Conservation (phyloP, 345 rosid species). For the Arabidopsis arenosa region DNA sequence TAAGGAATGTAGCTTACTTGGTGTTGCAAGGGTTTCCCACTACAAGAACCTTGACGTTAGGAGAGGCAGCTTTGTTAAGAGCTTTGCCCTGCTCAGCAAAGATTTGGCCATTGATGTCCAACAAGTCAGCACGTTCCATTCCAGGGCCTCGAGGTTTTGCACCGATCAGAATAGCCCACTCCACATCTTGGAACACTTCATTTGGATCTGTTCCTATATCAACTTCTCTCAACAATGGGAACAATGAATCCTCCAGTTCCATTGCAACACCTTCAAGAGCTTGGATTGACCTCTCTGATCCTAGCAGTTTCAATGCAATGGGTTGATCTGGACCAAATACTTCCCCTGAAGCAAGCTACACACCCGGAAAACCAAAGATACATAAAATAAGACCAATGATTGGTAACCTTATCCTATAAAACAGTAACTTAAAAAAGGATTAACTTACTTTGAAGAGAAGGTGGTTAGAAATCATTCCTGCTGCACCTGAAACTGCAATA, state of each 20-base stretch:
- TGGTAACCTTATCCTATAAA: conserved; percentile 14
- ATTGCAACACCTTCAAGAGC: conserved; percentile 99
- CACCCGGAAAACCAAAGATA: conserved; percentile 10
- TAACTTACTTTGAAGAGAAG: conserved; percentile 89
- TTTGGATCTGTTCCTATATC: conserved; percentile 78
- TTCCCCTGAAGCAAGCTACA: conserved; percentile 92
- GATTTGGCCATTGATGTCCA: conserved; percentile 92
- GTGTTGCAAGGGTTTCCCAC: conserved; percentile 99
- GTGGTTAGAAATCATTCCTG: conserved; percentile 97
- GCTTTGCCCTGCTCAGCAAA: conserved; percentile 97
- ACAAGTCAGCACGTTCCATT: conserved; percentile 88
- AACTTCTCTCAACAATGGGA: conserved; percentile 93
- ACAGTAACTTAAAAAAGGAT: background rate
- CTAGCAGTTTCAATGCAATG: conserved; percentile 82
- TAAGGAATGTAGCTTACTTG: conserved; percentile 61
- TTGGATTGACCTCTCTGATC: conserved; percentile 89
- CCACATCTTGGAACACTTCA: conserved; percentile 90
- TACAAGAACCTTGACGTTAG: conserved; percentile 84
- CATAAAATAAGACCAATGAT: conserved; percentile 20
- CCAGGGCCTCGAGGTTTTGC: conserved; percentile 99
- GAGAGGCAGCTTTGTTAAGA: conserved; percentile 90
- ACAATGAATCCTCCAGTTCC: conserved; percentile 98
- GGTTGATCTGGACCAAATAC: conserved; percentile 96
- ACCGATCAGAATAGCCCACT: conserved; percentile 97
- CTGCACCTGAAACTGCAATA: conserved; percentile 92